Percentiles rank a stretch among this genome's conserved stretches.
Evolutionary conservation across 169 alveolate species (phyloP).

Genomic region (Toxoplasma gondii): DNA sequence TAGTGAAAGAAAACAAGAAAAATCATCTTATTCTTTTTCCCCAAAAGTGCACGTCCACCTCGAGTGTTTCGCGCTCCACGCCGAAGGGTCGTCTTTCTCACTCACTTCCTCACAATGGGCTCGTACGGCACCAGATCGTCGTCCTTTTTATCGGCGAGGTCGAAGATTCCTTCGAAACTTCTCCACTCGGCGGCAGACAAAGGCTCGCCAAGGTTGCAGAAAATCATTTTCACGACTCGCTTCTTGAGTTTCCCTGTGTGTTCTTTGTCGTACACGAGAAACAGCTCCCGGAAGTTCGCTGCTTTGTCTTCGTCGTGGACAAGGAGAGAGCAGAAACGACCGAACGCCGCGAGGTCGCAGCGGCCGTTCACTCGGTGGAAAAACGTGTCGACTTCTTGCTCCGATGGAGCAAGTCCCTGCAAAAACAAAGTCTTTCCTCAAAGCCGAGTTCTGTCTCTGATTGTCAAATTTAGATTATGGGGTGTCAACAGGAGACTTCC

Average conservation of each 20-base stretch:
- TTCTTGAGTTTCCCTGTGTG: background rate
- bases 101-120: background rate
- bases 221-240: slow-evolving; percentile 1
- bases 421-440: background rate
- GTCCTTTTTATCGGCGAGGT: background rate
- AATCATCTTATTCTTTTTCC: too few relatives aligned
- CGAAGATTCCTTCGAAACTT: background rate
- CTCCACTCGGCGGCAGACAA: slow-evolving; percentile 1
- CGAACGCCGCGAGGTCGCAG: slow-evolving; percentile 9
- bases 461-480: background rate
- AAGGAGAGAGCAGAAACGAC: slow-evolving; percentile 7
- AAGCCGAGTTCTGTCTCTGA: background rate
- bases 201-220: background rate
- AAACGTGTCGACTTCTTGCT: background rate
- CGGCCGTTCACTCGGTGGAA: background rate
- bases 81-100: background rate
- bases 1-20: too few relatives aligned
- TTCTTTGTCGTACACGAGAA: background rate
- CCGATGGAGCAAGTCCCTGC: background rate
- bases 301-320: slow-evolving; percentile 17
- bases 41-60: too few relatives aligned
- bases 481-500: background rate
- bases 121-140: slow-evolving; percentile 7
- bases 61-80: too few relatives aligned
- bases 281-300: background rate